Base-by-base conservation (phyloP, 139 green algal species). In the Coelastrella sp. region DNA sequence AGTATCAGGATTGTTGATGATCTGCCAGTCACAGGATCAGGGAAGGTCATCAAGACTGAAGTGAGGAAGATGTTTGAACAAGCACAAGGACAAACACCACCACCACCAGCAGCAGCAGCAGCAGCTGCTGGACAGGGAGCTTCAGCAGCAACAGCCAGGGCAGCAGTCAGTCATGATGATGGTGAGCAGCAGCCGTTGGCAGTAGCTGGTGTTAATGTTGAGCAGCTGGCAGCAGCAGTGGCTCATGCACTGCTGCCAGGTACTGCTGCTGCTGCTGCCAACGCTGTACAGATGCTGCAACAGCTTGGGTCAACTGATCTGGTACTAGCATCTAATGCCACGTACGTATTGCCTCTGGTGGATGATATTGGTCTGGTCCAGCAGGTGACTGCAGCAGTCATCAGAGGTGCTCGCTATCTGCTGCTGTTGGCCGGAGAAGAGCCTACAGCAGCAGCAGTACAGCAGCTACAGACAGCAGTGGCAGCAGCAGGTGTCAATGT, bases 41-140 rank as follows among this genome's bases (percentile, higher is more conserved):
- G 95, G n/a, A 98, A 98, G 84, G 91, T 98, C 8, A 83, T 96
- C 19, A 98, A 98, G 79, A 94, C 91, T 0, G 84, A 91, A 82
- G 89, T 98, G 0, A 73, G 93, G 35, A 34, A 76, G 60, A 41
- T 41, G 17, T 63, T 66, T n/a, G n/a, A n/a, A n/a, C n/a, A n/a
- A n/a, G n/a, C n/a, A n/a, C n/a, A n/a, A n/a, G n/a, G n/a, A n/a
- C n/a, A n/a, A n/a, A n/a, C n/a, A n/a, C n/a, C n/a, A n/a, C n/a
- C n/a, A n/a, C n/a, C n/a, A n/a, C n/a, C n/a, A n/a, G 11, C 51
- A 41, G 75, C 75, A 43, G 17, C 41, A 19, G 34, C 77, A 38
- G 35, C 77, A 51, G 68, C 77, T 40, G 30, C 75, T 6, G 7
- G 35, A 9, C 41, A 63, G 77, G 53, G 51, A 37, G 21, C 59